A percentile compares a stretch with the other conserved stretches of the same genome.
Evolutionary conservation across 2,329 filamentous ascomycete genomes (phyloP).

Genomic region (Microascus cirrosus): DNA sequence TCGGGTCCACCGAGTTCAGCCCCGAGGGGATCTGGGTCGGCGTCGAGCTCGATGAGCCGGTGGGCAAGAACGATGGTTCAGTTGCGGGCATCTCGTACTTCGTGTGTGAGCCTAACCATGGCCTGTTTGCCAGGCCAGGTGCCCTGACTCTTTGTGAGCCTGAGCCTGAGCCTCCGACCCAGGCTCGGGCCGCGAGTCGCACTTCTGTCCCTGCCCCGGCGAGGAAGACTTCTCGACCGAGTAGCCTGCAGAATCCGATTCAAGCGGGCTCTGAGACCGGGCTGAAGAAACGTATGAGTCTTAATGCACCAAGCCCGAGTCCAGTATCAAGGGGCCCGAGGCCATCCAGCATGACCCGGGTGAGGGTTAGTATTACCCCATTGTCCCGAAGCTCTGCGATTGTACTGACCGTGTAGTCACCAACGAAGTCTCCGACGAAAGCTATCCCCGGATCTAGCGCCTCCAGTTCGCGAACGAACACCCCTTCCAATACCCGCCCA

Average conservation of each 20-base stretch:
- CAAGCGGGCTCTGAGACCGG: slow-evolving; percentile 33
- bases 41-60: slow-evolving; percentile 70
- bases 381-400: not conserved
- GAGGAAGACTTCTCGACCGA: slow-evolving; percentile 32
- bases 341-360: slow-evolving; percentile 44
- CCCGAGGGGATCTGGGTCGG: slow-evolving; percentile 72
- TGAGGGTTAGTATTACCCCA: slow-evolving; percentile 19
- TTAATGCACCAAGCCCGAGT: slow-evolving; percentile 63
- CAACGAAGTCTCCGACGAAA: slow-evolving; percentile 71
- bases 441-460: slow-evolving; percentile 50
- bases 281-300: slow-evolving; percentile 51
- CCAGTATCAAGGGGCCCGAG: slow-evolving; percentile 48
- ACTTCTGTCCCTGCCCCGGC: slow-evolving; percentile 15
- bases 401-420: slow-evolving; percentile 39
- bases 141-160: slow-evolving; percentile 52
- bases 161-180: slow-evolving; percentile 20
- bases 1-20: slow-evolving; percentile 71
- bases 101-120: slow-evolving; percentile 62
- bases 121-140: slow-evolving; percentile 75
- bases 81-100: slow-evolving; percentile 86
- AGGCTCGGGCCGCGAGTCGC: slow-evolving; percentile 18
- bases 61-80: slow-evolving; percentile 88
- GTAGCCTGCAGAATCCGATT: slow-evolving; percentile 29
- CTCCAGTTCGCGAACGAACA: slow-evolving; percentile 51
- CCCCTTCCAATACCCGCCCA: slow-evolving; percentile 45